phyloP scores from a whole-genome alignment of 768 basidiomycete species.

The Rhizopogon vinicolor region DNA sequence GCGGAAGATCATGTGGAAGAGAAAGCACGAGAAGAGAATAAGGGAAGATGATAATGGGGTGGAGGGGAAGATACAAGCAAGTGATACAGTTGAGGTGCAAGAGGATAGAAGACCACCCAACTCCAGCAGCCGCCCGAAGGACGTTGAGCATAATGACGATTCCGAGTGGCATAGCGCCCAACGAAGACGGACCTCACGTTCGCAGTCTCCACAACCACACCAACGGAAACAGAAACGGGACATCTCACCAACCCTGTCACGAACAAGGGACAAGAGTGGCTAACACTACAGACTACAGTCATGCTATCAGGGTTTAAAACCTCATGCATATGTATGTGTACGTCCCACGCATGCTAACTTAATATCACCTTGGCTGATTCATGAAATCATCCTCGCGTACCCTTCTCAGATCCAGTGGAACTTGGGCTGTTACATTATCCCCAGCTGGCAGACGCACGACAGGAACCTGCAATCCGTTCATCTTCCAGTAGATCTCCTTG shows the following conservation, averaged over 20 bases:
- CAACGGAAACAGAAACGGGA: not conserved
- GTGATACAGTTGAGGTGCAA: not conserved
- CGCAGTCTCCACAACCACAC: slow-evolving; percentile 22
- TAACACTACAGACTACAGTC: not conserved
- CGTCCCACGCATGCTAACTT: not conserved
- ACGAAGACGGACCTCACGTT: slow-evolving; percentile 18
- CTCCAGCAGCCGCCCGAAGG: not conserved
- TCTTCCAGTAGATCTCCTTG: slow-evolving; percentile 34
- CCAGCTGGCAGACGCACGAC: slow-evolving; percentile 31
- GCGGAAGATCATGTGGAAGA: slow-evolving; percentile 85
- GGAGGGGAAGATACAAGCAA: slow-evolving; percentile 3
- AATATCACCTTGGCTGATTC: not conserved
- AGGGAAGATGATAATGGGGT: not conserved
- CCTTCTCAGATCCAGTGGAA: slow-evolving; percentile 26
- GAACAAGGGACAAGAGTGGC: not conserved
- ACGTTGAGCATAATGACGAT: not conserved
- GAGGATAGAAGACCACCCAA: not conserved
- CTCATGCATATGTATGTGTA: not conserved
- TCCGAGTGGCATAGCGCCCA: not conserved
- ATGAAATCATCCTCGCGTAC: slow-evolving; percentile 25
- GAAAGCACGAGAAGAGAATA: slow-evolving; percentile 55
- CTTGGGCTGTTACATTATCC: slow-evolving; percentile 27
- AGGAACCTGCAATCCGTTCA: slow-evolving; percentile 31
- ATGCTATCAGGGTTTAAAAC: not conserved
- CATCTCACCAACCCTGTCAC: not conserved